A percentile compares a stretch with the other conserved stretches of the same genome.
phyloP scores from a whole-genome alignment of 2,329 filamentous ascomycete genomes.

The Trichothecium sympodiale region DNA sequence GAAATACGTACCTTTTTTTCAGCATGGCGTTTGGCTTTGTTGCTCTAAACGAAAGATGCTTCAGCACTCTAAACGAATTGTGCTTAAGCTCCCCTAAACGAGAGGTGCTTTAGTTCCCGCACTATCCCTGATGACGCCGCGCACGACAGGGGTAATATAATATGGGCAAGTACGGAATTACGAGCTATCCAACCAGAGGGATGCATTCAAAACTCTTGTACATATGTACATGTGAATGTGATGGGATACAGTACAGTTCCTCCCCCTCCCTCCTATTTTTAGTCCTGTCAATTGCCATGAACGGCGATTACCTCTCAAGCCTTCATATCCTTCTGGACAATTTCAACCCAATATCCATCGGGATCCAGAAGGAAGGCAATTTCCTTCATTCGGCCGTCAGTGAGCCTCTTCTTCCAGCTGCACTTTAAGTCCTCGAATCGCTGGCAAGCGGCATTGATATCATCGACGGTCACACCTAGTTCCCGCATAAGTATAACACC shows the following conservation, averaged over 20 bases:
- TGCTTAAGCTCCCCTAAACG: not conserved
- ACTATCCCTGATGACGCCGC: not conserved
- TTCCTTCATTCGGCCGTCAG: slow-evolving; percentile 86
- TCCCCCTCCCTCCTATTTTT: too few relatives aligned
- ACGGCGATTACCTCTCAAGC: too few relatives aligned
- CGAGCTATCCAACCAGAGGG: too few relatives aligned
- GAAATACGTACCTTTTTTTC: too few relatives aligned
- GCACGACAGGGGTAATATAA: too few relatives aligned
- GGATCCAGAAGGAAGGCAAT: slow-evolving; percentile 87
- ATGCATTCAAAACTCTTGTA: not conserved
- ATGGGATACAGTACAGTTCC: too few relatives aligned
- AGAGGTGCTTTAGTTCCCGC: not conserved
- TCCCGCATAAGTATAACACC: not conserved
- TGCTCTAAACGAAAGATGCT: too few relatives aligned
- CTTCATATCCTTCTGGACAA: slow-evolving; percentile 63
- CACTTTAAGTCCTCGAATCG: slow-evolving; percentile 74
- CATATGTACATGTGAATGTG: not conserved
- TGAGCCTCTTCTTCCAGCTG: slow-evolving; percentile 91
- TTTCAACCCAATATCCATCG: slow-evolving; percentile 73
- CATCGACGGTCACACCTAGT: slow-evolving; percentile 67
- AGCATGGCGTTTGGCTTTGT: too few relatives aligned
- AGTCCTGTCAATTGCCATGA: too few relatives aligned
- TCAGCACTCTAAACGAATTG: too few relatives aligned
- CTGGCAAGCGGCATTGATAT: slow-evolving; percentile 77
- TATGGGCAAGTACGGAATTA: too few relatives aligned